Percentiles rank a stretch among this genome's conserved stretches.
phyloP scores from a whole-genome alignment of 345 rosid species.

The Garcia nutans region DNA sequence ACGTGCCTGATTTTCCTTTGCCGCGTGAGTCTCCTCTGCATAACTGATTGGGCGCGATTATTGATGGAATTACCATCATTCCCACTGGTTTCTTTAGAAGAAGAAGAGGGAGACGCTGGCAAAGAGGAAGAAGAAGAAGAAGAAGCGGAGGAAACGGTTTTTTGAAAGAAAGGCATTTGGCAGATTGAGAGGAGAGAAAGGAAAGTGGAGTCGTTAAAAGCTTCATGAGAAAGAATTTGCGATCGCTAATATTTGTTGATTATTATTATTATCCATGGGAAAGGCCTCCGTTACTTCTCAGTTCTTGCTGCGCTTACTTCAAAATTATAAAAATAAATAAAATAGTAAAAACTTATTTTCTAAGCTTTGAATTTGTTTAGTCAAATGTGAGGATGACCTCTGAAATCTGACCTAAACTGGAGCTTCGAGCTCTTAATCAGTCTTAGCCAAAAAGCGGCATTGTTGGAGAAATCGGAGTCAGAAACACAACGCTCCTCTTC shows the following conservation, averaged over 20 bases:
- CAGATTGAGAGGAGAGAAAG: not conserved
- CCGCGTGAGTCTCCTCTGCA: conserved; percentile 41
- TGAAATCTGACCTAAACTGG: not conserved
- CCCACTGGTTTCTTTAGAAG: not conserved
- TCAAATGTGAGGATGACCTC: conserved; percentile 11
- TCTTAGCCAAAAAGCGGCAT: not conserved
- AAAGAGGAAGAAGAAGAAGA: conserved; percentile 2
- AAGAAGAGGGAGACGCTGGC: conserved; percentile 10
- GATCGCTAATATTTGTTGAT: no score
- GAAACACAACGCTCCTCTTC: conserved; percentile 1
- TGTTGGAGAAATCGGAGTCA: not conserved
- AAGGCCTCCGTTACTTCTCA: conserved; percentile 19
- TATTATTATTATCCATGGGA: conserved; percentile 7
- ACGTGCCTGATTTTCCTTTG: conserved; percentile 53
- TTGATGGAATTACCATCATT: conserved; percentile 7
- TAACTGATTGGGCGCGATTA: conserved; percentile 19
- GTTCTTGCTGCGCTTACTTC: conserved; percentile 32
- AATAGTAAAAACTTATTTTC: not conserved
- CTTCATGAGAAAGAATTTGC: conserved; percentile 26
- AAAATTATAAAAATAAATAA: no score
- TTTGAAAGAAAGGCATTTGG: conserved; percentile 23
- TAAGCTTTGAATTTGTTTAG: conserved; percentile 4
- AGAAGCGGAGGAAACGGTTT: conserved; percentile 1
- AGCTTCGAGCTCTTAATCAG: not conserved
- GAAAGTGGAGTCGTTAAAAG: not conserved